These are phyloP conservation scores for Rhododendron ferrugineum DNA, from an alignment of 148 eudicot species.

Conservation along the genomic window DNA sequence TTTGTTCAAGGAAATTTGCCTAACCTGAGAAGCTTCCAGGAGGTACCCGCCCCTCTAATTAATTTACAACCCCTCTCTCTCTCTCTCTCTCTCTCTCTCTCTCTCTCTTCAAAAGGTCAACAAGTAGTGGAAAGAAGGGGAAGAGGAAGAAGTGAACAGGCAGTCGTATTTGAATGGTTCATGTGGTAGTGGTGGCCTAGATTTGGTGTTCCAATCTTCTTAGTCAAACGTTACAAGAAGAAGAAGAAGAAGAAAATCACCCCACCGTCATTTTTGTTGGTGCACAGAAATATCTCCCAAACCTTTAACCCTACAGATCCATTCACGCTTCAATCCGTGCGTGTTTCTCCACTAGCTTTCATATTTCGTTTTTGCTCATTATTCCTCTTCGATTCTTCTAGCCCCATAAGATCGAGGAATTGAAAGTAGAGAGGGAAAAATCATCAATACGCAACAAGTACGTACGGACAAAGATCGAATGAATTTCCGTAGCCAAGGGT, in stretches of 20 bases:
- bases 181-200: background rate
- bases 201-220: background rate
- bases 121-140: background rate
- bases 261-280: background rate
- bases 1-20: conserved; percentile 23
- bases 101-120: conserved; percentile 6
- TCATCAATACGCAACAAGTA: background rate
- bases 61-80: background rate
- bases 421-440: too few relatives aligned
- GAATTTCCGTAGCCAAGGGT: conserved; percentile 22
- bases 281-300: background rate
- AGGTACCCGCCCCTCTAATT: conserved; percentile 10
- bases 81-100: background rate
- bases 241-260: background rate
- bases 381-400: background rate
- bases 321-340: background rate
- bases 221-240: background rate
- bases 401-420: background rate
- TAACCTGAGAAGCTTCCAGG: conserved; percentile 40
- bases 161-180: background rate
- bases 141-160: conserved; percentile 1
- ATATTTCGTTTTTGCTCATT: background rate
- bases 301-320: background rate
- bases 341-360: background rate
- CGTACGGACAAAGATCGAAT: background rate